phyloP scores from a whole-genome alignment of 192 early-diverging fungal species.

The Entophlyctis helioformis region DNA sequence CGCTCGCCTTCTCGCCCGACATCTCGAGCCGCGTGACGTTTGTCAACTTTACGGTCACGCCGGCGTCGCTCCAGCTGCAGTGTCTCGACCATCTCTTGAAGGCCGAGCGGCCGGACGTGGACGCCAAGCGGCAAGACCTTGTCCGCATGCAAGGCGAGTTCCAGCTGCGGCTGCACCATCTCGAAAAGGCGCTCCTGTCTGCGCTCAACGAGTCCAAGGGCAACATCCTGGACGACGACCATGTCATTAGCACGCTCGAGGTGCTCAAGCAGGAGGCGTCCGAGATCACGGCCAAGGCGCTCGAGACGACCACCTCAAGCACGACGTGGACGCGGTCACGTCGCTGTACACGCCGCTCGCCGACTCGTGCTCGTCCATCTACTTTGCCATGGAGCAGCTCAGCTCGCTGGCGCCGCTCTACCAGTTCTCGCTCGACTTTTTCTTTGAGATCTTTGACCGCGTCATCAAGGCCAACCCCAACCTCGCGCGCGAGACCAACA shows the following conservation, averaged over 20 bases:
- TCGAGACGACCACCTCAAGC: conserved; percentile 91
- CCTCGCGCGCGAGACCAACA: conserved; percentile 35
- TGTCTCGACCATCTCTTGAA: conserved; percentile 94
- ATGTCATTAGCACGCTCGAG: conserved; percentile 87
- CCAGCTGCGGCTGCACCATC: conserved; percentile 77
- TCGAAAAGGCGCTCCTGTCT: conserved; percentile 87
- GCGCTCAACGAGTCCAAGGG: conserved; percentile 90
- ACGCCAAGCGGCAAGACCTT: conserved; percentile 81
- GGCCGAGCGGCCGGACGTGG: conserved; percentile 90
- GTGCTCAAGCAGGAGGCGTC: conserved; percentile 92
- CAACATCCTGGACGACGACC: conserved; percentile 96
- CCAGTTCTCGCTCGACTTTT: conserved; percentile 97
- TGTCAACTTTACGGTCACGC: conserved; percentile 98
- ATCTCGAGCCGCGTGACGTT: conserved; percentile 95
- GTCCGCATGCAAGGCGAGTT: conserved; percentile 95
- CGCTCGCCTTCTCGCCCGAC: conserved; percentile 89
- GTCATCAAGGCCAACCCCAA: conserved; percentile 67
- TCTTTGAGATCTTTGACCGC: conserved; percentile 80
- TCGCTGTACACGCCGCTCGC: conserved; percentile 84
- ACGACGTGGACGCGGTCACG: conserved; percentile 90
- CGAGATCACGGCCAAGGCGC: conserved; percentile 83
- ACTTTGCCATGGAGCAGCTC: conserved; percentile 96
- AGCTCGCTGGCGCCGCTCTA: conserved; percentile 85
- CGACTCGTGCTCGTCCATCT: conserved; percentile 79
- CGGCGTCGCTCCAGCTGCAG: conserved; percentile 91